Conservation (phyloP, 179 eudicot genomes). For the Spergularia azorica region DNA sequence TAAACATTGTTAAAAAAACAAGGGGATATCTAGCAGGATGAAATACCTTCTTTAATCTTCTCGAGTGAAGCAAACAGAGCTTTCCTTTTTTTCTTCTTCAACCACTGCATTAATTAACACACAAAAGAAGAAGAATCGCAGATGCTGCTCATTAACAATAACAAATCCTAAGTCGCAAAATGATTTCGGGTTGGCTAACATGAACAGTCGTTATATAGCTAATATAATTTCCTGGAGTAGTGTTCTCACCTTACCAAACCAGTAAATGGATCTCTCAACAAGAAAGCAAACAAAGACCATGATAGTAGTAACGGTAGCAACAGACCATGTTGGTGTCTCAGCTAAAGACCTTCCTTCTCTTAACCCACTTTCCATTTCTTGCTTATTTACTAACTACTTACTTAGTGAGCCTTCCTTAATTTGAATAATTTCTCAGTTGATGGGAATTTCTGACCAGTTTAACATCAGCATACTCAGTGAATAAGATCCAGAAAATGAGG, state of each 20-base stretch:
- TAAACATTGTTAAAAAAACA: neutral
- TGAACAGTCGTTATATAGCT: neutral
- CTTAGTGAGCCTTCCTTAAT: neutral
- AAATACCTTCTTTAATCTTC: constrained; percentile 87
- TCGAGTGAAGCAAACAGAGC: constrained; percentile 90
- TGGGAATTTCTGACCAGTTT: constrained; percentile 3
- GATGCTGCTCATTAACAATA: too few species aligned
- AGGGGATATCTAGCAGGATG: neutral
- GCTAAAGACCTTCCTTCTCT: constrained; percentile 89
- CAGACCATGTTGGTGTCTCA: constrained; percentile 98
- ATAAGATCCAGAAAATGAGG: constrained; percentile 34
- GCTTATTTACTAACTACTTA: neutral
- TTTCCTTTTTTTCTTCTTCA: constrained; percentile 89
- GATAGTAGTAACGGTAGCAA: constrained; percentile 87
- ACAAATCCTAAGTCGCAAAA: too few species aligned
- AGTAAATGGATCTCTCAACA: constrained; percentile 79
- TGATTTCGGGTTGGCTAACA: too few species aligned
- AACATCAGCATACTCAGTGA: neutral
- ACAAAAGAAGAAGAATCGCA: neutral
- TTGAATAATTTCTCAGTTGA: neutral
- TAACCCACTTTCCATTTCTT: constrained; percentile 32
- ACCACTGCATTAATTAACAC: constrained; percentile 57
- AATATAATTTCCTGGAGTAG: neutral
- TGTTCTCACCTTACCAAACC: constrained; percentile 76
- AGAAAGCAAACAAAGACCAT: constrained; percentile 88